These are phyloP conservation scores for Cryphonectria naterciae DNA, from an alignment of 2,329 filamentous ascomycete species.

Conservation along the genomic window DNA sequence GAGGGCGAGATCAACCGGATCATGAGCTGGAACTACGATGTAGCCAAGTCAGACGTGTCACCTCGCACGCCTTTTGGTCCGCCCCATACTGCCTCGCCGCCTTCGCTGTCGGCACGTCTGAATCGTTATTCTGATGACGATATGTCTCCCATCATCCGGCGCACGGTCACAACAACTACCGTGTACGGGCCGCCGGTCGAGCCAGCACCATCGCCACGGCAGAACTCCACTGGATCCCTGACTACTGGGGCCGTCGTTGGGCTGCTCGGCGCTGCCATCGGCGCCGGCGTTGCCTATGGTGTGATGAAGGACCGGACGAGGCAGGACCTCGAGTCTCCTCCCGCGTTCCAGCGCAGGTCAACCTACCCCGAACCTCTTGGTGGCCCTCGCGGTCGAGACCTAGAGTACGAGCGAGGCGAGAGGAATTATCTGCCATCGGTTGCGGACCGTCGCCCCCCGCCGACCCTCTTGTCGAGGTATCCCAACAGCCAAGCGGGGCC, in stretches of 20 bases:
- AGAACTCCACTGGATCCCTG: slow-evolving; percentile 46
- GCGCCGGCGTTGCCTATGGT: slow-evolving; percentile 66
- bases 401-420: slow-evolving; percentile 44
- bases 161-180: slow-evolving; percentile 40
- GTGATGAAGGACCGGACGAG: slow-evolving; percentile 63
- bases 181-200: slow-evolving; percentile 33
- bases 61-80: slow-evolving; percentile 31
- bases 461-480: slow-evolving; percentile 29
- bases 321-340: slow-evolving; percentile 45
- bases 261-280: slow-evolving; percentile 74
- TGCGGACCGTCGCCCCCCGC: slow-evolving; percentile 41
- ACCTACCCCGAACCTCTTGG: slow-evolving; percentile 49
- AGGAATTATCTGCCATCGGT: slow-evolving; percentile 39
- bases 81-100: slow-evolving; percentile 30
- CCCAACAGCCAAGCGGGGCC: slow-evolving; percentile 40
- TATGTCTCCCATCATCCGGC: slow-evolving; percentile 38
- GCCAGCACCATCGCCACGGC: slow-evolving; percentile 36
- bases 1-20: slow-evolving; percentile 48
- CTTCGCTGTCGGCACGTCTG: slow-evolving; percentile 20
- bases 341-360: slow-evolving; percentile 47
- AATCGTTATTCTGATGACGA: slow-evolving; percentile 30
- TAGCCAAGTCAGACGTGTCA: slow-evolving; percentile 37
- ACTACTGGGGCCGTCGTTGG: slow-evolving; percentile 70
- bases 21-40: slow-evolving; percentile 55
- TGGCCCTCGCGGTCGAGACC: slow-evolving; percentile 41